These are phyloP conservation scores for Dimocarpus longan DNA, from an alignment of 345 rosid species.

Conservation along the genomic window DNA sequence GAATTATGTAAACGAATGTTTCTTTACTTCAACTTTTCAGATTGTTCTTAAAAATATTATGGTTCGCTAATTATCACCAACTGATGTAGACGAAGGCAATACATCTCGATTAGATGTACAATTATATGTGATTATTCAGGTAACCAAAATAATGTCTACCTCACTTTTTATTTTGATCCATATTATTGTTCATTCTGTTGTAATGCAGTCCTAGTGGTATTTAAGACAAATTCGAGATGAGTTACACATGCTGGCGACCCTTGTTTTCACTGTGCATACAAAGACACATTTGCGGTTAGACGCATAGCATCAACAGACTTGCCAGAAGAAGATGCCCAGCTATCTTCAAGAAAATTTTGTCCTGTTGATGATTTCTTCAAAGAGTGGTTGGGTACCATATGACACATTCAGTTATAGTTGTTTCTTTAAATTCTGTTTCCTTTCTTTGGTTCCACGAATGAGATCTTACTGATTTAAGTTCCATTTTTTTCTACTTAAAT, in stretches of 20 bases:
- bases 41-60: too few relatives aligned
- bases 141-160: too few relatives aligned
- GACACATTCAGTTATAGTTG: neutral
- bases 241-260: constrained; percentile 1
- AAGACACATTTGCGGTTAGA: neutral
- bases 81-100: neutral
- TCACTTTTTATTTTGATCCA: neutral
- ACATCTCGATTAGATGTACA: neutral
- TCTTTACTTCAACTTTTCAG: too few relatives aligned
- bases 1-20: too few relatives aligned
- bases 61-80: too few relatives aligned
- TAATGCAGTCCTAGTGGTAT: neutral
- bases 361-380: neutral
- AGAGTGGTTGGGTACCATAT: neutral
- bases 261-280: neutral
- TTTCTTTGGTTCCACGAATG: too few relatives aligned
- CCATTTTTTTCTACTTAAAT: neutral
- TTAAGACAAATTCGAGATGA: constrained; percentile 5
- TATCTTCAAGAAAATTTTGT: neutral
- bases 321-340: neutral
- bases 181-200: neutral
- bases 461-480: neutral
- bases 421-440: too few relatives aligned
- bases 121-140: too few relatives aligned
- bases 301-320: neutral